Evolutionary conservation across 2,329 filamentous ascomycete genomes (phyloP).

Genomic region (Pseudodiploospora longispora): DNA sequence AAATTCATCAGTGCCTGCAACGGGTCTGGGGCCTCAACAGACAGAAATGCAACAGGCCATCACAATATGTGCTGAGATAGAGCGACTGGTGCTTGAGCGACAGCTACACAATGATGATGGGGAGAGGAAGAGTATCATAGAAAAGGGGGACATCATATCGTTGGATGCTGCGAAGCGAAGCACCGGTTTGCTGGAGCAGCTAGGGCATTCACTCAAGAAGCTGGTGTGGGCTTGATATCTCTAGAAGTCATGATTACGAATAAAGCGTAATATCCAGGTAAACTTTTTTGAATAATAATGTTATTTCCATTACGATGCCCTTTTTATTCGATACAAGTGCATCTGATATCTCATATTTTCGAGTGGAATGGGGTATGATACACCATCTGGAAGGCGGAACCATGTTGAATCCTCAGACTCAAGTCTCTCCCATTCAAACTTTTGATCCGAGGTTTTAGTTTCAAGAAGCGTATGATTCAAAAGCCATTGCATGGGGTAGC

Average conservation of each 20-base stretch:
- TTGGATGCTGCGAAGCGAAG: slow-evolving; percentile 78
- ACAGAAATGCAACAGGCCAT: slow-evolving; percentile 50
- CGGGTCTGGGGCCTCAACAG: slow-evolving; percentile 37
- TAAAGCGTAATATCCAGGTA: slow-evolving; percentile 1
- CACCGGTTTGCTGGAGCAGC: slow-evolving; percentile 76
- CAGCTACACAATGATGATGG: slow-evolving; percentile 34
- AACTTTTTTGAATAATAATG: background rate
- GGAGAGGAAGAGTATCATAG: slow-evolving; percentile 39
- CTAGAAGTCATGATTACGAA: background rate
- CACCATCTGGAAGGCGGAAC: slow-evolving; percentile 63
- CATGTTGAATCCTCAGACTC: slow-evolving; percentile 70
- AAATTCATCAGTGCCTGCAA: slow-evolving; percentile 46
- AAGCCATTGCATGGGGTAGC: slow-evolving; percentile 91
- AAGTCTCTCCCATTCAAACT: slow-evolving; percentile 62
- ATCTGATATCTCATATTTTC: slow-evolving; percentile 96
- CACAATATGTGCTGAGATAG: slow-evolving; percentile 68
- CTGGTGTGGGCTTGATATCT: slow-evolving; percentile 65
- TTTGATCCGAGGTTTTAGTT: slow-evolving; percentile 19
- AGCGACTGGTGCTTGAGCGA: slow-evolving; percentile 50
- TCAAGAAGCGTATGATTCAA: slow-evolving; percentile 71
- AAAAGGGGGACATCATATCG: slow-evolving; percentile 67
- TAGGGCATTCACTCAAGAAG: slow-evolving; percentile 88
- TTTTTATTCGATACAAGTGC: slow-evolving; percentile 58
- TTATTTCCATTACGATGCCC: background rate
- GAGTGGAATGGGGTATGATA: slow-evolving; percentile 75